These are phyloP conservation scores for Uronychia setigera DNA, from an alignment of 73 alveolate genomes.

Conservation along the genomic window DNA sequence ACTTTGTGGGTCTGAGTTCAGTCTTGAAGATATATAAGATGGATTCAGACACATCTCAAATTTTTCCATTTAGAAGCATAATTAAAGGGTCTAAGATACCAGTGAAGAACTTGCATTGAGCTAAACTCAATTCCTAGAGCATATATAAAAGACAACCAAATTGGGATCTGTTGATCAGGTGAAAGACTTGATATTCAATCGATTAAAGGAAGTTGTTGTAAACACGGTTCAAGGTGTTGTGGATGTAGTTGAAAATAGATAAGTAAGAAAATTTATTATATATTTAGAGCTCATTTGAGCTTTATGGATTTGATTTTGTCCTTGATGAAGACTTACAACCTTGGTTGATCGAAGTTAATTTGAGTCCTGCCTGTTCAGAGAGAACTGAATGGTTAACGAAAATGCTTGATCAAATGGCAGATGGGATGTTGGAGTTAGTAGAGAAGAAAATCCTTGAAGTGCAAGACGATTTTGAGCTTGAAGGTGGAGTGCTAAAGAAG, in stretches of 20 bases:
- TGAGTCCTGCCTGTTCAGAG: constrained; percentile 86
- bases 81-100: constrained; percentile 60
- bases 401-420: constrained; percentile 71
- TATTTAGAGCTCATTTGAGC: constrained; percentile 64
- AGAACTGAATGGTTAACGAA: constrained; percentile 71
- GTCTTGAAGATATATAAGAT: constrained; percentile 78
- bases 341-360: constrained; percentile 76
- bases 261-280: constrained; percentile 39
- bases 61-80: constrained; percentile 73
- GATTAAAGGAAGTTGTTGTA: constrained; percentile 33
- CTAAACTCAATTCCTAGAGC: constrained; percentile 73
- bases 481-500: too few species aligned
- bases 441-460: constrained; percentile 31
- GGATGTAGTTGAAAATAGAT: background rate
- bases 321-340: constrained; percentile 67
- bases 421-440: constrained; percentile 59
- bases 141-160: constrained; percentile 40
- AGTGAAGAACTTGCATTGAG: constrained; percentile 79
- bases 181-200: background rate
- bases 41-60: constrained; percentile 84
- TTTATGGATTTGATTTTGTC: constrained; percentile 78
- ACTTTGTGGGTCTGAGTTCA: constrained; percentile 82
- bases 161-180: background rate
- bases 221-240: constrained; percentile 44
- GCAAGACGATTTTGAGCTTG: background rate